These are phyloP conservation scores for Pelargonium myrrhifolium DNA, from an alignment of 441 rosid species.

Conservation along the genomic window DNA sequence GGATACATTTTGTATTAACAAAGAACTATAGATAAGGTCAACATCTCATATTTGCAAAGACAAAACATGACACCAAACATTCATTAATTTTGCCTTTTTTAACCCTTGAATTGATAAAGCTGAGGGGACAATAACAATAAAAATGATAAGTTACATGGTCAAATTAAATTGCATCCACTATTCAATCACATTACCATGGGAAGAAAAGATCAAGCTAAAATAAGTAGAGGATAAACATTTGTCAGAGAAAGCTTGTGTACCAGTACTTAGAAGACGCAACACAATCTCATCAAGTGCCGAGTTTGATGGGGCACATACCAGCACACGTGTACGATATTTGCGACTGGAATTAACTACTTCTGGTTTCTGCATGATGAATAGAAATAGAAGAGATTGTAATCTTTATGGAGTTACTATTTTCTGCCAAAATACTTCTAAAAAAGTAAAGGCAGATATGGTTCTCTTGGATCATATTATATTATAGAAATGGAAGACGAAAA, in stretches of 20 bases:
- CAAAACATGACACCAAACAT: background rate
- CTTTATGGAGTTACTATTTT: background rate
- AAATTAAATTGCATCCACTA: slow-evolving; percentile 4
- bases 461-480: slow-evolving; percentile 3
- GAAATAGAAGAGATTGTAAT: slow-evolving; percentile 9
- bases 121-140: background rate
- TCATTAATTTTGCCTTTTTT: background rate
- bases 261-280: slow-evolving; percentile 63
- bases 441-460: slow-evolving; percentile 7
- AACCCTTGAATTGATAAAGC: background rate
- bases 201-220: slow-evolving; percentile 14
- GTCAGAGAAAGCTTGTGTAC: slow-evolving; percentile 34
- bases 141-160: background rate
- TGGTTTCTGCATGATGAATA: slow-evolving; percentile 53
- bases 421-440: background rate
- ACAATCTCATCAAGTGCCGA: slow-evolving; percentile 99
- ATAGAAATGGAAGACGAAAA: background rate
- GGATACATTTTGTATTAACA: background rate
- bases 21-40: background rate
- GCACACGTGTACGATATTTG: slow-evolving; percentile 64
- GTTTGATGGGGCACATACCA: slow-evolving; percentile 96
- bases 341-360: slow-evolving; percentile 71
- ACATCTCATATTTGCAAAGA: background rate
- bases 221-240: slow-evolving; percentile 1
- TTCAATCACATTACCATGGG: background rate